phyloP scores from a whole-genome alignment of 2,329 filamentous ascomycete genomes.

The Cladosporium sp. region DNA sequence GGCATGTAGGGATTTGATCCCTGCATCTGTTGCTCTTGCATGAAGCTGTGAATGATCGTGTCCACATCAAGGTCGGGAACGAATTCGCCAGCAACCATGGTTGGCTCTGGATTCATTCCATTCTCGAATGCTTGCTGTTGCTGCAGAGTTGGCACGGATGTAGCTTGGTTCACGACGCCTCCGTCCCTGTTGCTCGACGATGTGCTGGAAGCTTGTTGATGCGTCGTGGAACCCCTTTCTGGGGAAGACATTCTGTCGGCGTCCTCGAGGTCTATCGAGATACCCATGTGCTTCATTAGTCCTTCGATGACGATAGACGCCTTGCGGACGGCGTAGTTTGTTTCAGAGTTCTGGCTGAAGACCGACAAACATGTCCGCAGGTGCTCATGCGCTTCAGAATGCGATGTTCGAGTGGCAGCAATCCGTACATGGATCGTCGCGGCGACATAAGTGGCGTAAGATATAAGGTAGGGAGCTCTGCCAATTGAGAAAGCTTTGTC shows the following conservation, averaged over 20 bases:
- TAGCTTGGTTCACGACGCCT: neutral
- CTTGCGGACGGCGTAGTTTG: constrained; percentile 44
- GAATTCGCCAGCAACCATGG: constrained; percentile 20
- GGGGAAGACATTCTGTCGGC: constrained; percentile 3
- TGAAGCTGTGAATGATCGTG: constrained; percentile 39
- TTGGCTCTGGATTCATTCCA: constrained; percentile 7
- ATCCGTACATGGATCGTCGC: constrained; percentile 49
- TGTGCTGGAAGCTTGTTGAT: neutral
- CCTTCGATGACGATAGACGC: constrained; percentile 42
- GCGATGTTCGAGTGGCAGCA: constrained; percentile 40
- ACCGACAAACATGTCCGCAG: constrained; percentile 43
- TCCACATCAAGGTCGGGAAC: constrained; percentile 36
- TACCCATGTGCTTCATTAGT: constrained; percentile 41
- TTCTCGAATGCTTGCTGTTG: neutral
- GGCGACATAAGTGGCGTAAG: constrained; percentile 51
- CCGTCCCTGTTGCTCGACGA: neutral
- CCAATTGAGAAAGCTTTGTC: constrained; percentile 41
- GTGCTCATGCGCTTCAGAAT: constrained; percentile 35
- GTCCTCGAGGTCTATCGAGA: constrained; percentile 16
- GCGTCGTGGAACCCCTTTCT: neutral
- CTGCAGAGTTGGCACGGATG: neutral
- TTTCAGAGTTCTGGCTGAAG: constrained; percentile 45
- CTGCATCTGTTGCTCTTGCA: constrained; percentile 25
- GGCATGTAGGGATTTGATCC: neutral
- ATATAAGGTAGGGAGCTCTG: constrained; percentile 48